phyloP scores from a whole-genome alignment of 2,329 filamentous ascomycete genomes.

The Fusarium solani-melongenae region DNA sequence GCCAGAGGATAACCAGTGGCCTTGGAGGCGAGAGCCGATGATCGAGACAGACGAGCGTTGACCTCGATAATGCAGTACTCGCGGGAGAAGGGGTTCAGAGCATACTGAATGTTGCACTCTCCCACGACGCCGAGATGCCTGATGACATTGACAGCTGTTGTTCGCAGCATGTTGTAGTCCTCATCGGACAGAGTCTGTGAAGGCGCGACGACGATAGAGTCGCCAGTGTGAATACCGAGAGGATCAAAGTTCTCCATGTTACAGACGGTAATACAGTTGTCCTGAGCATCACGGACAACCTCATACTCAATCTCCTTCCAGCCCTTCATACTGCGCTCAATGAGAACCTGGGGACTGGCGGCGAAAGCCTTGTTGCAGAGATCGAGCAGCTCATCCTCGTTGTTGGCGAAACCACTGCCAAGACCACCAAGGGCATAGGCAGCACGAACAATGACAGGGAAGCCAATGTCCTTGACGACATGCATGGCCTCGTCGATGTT shows the following conservation, averaged over 20 bases:
- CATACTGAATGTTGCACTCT: constrained; percentile 99
- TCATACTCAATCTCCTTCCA: constrained; percentile 99
- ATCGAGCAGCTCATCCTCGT: constrained; percentile 83
- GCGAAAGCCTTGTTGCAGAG: constrained; percentile 96
- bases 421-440: constrained; percentile 96
- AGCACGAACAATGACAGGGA: constrained; percentile 95
- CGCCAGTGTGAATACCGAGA: constrained; percentile 96
- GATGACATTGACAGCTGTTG: constrained; percentile 97
- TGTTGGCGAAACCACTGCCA: constrained; percentile 93
- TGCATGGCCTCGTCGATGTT: constrained; percentile 87
- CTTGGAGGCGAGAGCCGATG: constrained; percentile 96
- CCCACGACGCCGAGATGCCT: constrained; percentile 96
- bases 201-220: constrained; percentile 97
- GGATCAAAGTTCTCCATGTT: constrained; percentile 90
- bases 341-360: constrained; percentile 93
- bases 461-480: constrained; percentile 92
- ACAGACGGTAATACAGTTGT: constrained; percentile 99
- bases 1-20: constrained; percentile 97
- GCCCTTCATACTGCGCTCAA: constrained; percentile 98
- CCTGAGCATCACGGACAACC: constrained; percentile 94
- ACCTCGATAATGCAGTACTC: constrained; percentile 99
- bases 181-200: constrained; percentile 97
- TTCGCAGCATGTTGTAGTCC: constrained; percentile 99
- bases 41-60: constrained; percentile 97
- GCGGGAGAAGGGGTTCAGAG: constrained; percentile 93